A percentile compares a stretch with the other conserved stretches of the same genome.
phyloP scores from a whole-genome alignment of 495 filamentous ascomycete species.

The Lichina pygmaea region DNA sequence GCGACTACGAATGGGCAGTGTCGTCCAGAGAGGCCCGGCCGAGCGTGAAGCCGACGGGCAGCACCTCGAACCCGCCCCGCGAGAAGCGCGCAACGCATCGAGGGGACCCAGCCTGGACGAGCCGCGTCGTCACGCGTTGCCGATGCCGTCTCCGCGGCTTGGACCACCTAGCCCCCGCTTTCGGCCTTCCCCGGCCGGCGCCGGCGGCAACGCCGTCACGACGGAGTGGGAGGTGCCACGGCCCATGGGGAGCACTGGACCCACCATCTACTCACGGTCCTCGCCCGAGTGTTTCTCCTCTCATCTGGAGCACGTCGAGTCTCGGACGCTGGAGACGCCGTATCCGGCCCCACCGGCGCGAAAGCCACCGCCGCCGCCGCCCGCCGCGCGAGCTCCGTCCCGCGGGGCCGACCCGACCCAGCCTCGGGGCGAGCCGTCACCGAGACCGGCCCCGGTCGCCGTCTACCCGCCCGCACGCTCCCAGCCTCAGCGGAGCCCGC shows the following conservation, averaged over 20 bases:
- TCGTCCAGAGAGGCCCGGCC: neutral
- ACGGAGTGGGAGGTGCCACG: neutral
- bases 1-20: neutral
- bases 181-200: neutral
- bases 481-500: neutral
- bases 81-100: neutral
- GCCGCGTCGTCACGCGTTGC: too few species aligned
- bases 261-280: neutral
- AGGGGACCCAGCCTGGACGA: neutral
- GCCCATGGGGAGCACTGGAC: neutral
- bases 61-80: neutral
- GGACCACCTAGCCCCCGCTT: neutral
- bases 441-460: neutral
- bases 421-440: too few species aligned
- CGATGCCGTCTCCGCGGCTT: neutral
- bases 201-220: neutral
- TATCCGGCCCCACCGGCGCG: neutral
- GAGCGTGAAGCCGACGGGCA: too few species aligned
- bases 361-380: neutral
- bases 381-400: neutral
- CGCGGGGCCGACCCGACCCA: too few species aligned
- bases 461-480: neutral
- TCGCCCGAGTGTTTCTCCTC: neutral
- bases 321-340: neutral
- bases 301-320: neutral